Base-by-base conservation (phyloP, 2,329 filamentous ascomycete genomes). In the Xylariales sp. region DNA sequence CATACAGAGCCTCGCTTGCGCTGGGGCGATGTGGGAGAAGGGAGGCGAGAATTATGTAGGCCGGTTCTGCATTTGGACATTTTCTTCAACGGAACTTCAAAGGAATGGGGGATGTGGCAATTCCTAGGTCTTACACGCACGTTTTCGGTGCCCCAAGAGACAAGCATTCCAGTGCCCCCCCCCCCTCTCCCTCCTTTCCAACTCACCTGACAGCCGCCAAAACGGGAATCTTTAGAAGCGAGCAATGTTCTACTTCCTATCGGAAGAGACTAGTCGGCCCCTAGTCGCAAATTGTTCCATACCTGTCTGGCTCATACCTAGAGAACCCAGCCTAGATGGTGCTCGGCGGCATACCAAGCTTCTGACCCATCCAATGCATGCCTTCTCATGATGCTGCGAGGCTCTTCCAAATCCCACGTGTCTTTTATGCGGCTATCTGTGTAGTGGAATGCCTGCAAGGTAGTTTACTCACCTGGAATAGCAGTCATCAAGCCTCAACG, bases 61-160 rank as follows among this genome's bases (percentile, higher is more conserved):
- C 18, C 23, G 32, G n/a, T 49, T 68, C 71, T 71, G 71, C 71
- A 68, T 72, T 72, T 69, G 68, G 69, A 64, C 28, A 63, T 49
- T 67, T 68, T 70, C 66, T 65, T 62, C 67, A 64, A 62, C 61
- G 43, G 54, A 62, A 1, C 28, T 14, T 73, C 65, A 73, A 72
- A 75, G 75, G 74, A 75, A 77, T 77, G 75, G 64, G 54, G 58
- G 67, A 60, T 59, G 67, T 72, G 71, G 68, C 60, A 50, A 74
- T 71, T 67, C 55, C 49, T 62, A 41, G 64, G 68, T 72, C 69
- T 67, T 64, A 68, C 69, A 68, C 53, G 61, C 72, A 75, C 71
- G 74, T 75, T 77, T 75, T 75, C 75, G 72, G 74, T 28, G 54
- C 36, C 45, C 60, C 45, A 62, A 71, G 71, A 65, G 65, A 69